A percentile compares a stretch with the other conserved stretches of the same genome.
These are phyloP conservation scores for Globisporangium echinulatum DNA, from an alignment of 352 stramenopile genomes.

Conservation along the genomic window DNA sequence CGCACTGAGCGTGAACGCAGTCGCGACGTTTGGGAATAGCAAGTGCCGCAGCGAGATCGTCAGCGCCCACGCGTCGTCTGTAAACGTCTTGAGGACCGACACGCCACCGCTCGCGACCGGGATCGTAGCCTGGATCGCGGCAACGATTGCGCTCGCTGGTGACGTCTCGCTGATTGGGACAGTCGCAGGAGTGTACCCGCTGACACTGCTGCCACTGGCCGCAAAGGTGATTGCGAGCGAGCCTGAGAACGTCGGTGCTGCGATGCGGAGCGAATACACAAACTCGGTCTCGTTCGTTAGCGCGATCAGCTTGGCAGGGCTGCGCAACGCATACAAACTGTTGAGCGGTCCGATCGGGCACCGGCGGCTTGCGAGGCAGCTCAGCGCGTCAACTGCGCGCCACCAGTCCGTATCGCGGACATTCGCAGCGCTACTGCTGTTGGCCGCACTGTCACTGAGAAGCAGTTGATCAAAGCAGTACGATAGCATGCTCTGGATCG, in stretches of 20 bases:
- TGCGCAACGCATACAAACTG: neutral
- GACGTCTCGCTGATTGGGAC: neutral
- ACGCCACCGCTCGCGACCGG: neutral
- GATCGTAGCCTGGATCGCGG: neutral
- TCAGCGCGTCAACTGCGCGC: conserved; percentile 12
- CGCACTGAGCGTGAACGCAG: conserved; percentile 5
- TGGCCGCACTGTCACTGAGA: neutral
- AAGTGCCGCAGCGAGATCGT: conserved; percentile 7
- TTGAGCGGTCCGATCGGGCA: conserved; percentile 22
- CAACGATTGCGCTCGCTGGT: neutral
- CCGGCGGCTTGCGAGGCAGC: conserved; percentile 7
- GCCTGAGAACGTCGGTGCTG: conserved; percentile 6
- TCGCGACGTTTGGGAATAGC: conserved; percentile 7
- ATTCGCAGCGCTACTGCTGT: neutral
- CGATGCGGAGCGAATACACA: conserved; percentile 1
- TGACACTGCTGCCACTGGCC: neutral
- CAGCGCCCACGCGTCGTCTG: conserved; percentile 1
- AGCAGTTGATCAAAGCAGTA: conserved; percentile 2
- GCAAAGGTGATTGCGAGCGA: conserved; percentile 12
- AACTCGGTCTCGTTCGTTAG: conserved; percentile 8
- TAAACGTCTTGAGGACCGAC: conserved; percentile 3
- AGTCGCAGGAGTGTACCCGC: neutral
- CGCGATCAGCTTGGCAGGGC: conserved; percentile 9
- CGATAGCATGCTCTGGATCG: neutral
- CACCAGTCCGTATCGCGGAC: conserved; percentile 4